Evolutionary conservation across 2,329 filamentous ascomycete genomes (phyloP).

Genomic region (Cordyceps pruinosa): DNA sequence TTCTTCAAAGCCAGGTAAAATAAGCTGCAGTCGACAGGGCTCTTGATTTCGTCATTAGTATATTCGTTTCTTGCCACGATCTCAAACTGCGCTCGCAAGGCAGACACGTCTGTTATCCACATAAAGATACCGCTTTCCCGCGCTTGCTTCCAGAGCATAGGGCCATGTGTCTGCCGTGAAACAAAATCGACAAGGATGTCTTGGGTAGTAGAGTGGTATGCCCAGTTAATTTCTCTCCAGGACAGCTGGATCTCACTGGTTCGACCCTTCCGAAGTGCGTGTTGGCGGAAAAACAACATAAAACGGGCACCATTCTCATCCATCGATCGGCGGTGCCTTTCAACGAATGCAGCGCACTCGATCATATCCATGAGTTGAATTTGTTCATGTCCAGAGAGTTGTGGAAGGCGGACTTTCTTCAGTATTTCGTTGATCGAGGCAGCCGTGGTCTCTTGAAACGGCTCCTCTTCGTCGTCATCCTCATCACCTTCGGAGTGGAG

Average conservation of each 20-base stretch:
- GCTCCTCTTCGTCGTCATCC: conserved; percentile 51
- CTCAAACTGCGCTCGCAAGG: conserved; percentile 73
- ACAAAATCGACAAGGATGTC: conserved; percentile 85
- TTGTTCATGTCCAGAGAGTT: conserved; percentile 78
- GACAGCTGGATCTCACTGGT: conserved; percentile 60
- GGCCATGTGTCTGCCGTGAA: conserved; percentile 68
- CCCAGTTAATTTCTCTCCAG: conserved; percentile 79
- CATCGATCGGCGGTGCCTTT: conserved; percentile 80
- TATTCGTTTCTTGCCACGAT: conserved; percentile 90
- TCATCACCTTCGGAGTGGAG: conserved; percentile 27
- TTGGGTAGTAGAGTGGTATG: conserved; percentile 77
- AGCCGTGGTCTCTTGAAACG: conserved; percentile 66
- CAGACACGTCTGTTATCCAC: conserved; percentile 75
- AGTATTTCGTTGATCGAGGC: conserved; percentile 67
- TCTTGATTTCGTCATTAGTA: conserved; percentile 76
- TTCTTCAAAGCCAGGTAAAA: conserved; percentile 89
- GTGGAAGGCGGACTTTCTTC: conserved; percentile 65
- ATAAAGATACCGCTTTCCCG: conserved; percentile 86
- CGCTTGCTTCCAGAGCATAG: conserved; percentile 78
- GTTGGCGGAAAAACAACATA: conserved; percentile 79
- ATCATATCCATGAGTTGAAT: conserved; percentile 79
- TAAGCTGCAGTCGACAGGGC: conserved; percentile 83
- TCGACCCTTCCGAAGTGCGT: conserved; percentile 62
- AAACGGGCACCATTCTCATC: conserved; percentile 86
- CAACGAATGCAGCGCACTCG: conserved; percentile 76